Conservation (phyloP, 176 grass and related monocot species). For the Tuctoria greenei region DNA sequence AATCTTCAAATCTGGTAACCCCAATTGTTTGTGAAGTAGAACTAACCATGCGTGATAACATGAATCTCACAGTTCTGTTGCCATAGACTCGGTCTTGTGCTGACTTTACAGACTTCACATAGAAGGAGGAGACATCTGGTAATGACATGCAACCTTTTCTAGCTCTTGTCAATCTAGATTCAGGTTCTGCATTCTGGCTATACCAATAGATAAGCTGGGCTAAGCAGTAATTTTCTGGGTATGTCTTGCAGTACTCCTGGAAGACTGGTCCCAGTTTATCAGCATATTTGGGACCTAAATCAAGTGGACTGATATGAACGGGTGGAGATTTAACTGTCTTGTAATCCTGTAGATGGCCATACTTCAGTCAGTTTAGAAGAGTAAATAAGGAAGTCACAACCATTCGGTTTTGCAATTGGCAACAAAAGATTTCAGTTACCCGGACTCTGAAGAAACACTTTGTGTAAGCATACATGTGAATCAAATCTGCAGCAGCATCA, state of each 20-base stretch:
- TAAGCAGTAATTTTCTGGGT: slow-evolving; percentile 83
- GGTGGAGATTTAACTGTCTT: slow-evolving; percentile 78
- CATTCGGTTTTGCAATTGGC: slow-evolving; percentile 14
- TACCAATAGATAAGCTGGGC: slow-evolving; percentile 99
- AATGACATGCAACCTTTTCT: slow-evolving; percentile 88
- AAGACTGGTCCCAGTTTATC: slow-evolving; percentile 87
- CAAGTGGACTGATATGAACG: slow-evolving; percentile 90
- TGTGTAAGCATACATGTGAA: slow-evolving; percentile 98
- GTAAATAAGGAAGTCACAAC: slow-evolving; percentile 29
- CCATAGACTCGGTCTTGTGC: slow-evolving; percentile 69
- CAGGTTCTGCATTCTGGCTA: slow-evolving; percentile 83
- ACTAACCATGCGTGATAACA: slow-evolving; percentile 98
- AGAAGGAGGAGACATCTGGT: slow-evolving; percentile 70
- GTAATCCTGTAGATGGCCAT: slow-evolving; percentile 66
- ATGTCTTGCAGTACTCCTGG: slow-evolving; percentile 84
- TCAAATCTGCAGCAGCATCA: slow-evolving; percentile 94
- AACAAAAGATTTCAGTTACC: slow-evolving; percentile 48
- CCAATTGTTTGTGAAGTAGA: slow-evolving; percentile 5
- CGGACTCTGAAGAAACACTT: slow-evolving; percentile 85
- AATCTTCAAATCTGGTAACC: slow-evolving; percentile 7
- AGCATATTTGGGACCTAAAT: slow-evolving; percentile 95
- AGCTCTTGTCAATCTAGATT: slow-evolving; percentile 78
- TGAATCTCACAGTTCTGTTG: slow-evolving; percentile 80
- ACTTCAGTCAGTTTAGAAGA: slow-evolving; percentile 34
- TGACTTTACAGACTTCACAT: slow-evolving; percentile 68